Percentiles rank a stretch among this genome's conserved stretches.
These are phyloP conservation scores for Hibiscus trionum DNA, from an alignment of 345 rosid genomes.

Conservation along the genomic window DNA sequence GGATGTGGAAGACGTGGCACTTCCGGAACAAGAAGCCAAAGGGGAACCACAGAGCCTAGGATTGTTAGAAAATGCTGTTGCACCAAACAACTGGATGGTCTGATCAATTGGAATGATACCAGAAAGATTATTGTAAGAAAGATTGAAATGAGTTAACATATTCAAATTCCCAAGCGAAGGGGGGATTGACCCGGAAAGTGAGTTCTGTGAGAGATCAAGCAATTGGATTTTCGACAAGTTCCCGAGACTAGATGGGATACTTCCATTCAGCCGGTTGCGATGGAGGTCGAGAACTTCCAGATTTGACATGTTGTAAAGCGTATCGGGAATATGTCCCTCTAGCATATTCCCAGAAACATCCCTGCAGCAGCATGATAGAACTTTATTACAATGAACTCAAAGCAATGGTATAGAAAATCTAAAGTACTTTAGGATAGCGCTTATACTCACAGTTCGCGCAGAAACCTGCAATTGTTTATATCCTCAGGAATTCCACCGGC, in stretches of 20 bases:
- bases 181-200: slow-evolving; percentile 68
- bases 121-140: slow-evolving; percentile 72
- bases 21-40: slow-evolving; percentile 45
- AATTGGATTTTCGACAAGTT: slow-evolving; percentile 41
- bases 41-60: slow-evolving; percentile 74
- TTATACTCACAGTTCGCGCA: slow-evolving; percentile 75
- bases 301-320: slow-evolving; percentile 57
- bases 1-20: slow-evolving; percentile 21
- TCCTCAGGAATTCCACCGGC: slow-evolving; percentile 51
- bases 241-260: slow-evolving; percentile 57
- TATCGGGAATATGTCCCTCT: slow-evolving; percentile 53
- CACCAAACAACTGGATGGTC: slow-evolving; percentile 49
- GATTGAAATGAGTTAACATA: slow-evolving; percentile 45
- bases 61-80: slow-evolving; percentile 67
- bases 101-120: slow-evolving; percentile 57
- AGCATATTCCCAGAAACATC: slow-evolving; percentile 78
- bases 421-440: slow-evolving; percentile 11
- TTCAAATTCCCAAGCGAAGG: slow-evolving; percentile 51
- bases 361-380: slow-evolving; percentile 43
- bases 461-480: slow-evolving; percentile 64
- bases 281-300: slow-evolving; percentile 75
- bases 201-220: slow-evolving; percentile 70
- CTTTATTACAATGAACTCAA: slow-evolving; percentile 14
- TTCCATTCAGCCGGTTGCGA: slow-evolving; percentile 53
- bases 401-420: slow-evolving; percentile 13